Evolutionary conservation across 768 basidiomycete genomes (phyloP), one percentile per base, ranked within the genome.

Genomic region (Sutorius australiensis): DNA sequence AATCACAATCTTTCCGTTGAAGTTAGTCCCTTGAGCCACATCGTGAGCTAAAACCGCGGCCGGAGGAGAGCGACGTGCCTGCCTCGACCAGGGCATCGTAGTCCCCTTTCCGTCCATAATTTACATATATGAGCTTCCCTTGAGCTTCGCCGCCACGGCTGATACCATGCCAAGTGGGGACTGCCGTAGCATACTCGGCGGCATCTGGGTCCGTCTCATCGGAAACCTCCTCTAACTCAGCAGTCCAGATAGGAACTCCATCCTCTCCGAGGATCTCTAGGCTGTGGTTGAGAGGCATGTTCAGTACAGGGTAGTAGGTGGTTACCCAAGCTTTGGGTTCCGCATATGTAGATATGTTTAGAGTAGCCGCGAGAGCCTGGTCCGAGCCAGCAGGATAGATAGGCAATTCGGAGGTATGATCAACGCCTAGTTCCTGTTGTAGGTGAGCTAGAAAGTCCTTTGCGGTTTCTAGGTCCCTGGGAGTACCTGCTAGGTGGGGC

Each of bases 1-100:
- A 37, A 98, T 73, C 19, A 87, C 87, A 50, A 97, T 84, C 59
- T 86, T 87, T 34, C 85, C 92, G 0, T 78, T 84, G 50, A 95
- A 73, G 62, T 93, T 76, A 17, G 70, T 77, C 17, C 86, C 89
- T 78, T 55, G 12, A 43, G 48, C 30, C 30, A 46, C 30, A 17
- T n/a, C 6, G 16, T 63, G 36, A 55, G 44, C 36, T 1, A 44
- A 19, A 48, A 16, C 17, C 8, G 30, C 27, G 46, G 30, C 3
- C 11, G 16, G 5, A 36, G 1, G 24, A 6, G n/a, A 31, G 12
- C 24, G 30, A 0, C 67, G 27, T 45, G 79, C 80, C 81, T 55
- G 78, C 73, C 32, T 64, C 69, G 32, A 77, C 73, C 36, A 90
- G 79, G 5, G 68, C 73, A 49, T 84, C 85, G 51, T 82, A 89